Conservation (phyloP, 192 early-diverging fungal species). For the Coemansia sp. region DNA sequence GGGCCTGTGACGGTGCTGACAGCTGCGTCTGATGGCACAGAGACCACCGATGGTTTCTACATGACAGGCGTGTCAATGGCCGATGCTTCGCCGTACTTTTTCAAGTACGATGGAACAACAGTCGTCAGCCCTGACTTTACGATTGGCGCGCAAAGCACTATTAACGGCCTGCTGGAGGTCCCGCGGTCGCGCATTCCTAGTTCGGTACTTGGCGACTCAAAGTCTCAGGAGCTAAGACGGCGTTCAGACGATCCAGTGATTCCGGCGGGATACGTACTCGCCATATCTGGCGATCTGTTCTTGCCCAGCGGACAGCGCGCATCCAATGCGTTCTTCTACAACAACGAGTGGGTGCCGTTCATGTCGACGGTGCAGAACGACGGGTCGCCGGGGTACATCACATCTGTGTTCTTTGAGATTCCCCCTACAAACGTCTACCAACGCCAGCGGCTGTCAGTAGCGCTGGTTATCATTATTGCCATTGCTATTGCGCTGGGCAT, state of each 20-base stretch:
- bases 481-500: slow-evolving; percentile 67
- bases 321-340: slow-evolving; percentile 48
- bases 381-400: slow-evolving; percentile 40
- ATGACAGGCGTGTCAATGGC: slow-evolving; percentile 23
- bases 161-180: slow-evolving; percentile 31
- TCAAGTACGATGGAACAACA: slow-evolving; percentile 54
- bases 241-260: slow-evolving; percentile 23
- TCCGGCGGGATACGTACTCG: slow-evolving; percentile 42
- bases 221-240: slow-evolving; percentile 15
- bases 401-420: slow-evolving; percentile 47
- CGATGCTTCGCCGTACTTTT: slow-evolving; percentile 53
- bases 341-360: slow-evolving; percentile 49
- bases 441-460: slow-evolving; percentile 51
- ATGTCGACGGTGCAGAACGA: slow-evolving; percentile 47
- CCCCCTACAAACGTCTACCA: slow-evolving; percentile 53
- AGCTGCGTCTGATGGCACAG: slow-evolving; percentile 14
- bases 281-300: slow-evolving; percentile 41
- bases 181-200: slow-evolving; percentile 38
- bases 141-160: slow-evolving; percentile 30
- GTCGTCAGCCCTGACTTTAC: slow-evolving; percentile 36
- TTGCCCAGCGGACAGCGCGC: slow-evolving; percentile 32
- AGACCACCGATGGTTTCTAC: slow-evolving; percentile 28
- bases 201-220: slow-evolving; percentile 32
- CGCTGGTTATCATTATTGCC: slow-evolving; percentile 69
- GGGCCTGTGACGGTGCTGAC: slow-evolving; percentile 56